phyloP scores from a whole-genome alignment of 2,329 filamentous ascomycete species.

The Sordariomycetes sp. region DNA sequence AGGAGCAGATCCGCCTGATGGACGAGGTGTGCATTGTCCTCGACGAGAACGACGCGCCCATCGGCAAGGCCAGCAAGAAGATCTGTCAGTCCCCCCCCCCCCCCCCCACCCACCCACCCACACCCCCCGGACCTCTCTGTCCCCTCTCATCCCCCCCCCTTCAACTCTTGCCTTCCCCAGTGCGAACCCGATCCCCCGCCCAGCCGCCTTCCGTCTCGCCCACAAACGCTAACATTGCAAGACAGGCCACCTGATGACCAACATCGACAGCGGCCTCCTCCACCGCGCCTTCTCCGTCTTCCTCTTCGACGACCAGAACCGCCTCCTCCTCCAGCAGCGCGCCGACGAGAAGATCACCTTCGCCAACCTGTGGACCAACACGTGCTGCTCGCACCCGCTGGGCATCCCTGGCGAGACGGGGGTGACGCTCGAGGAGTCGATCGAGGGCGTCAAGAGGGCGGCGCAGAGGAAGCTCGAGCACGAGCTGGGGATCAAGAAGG shows the following conservation, averaged over 20 bases:
- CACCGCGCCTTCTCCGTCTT: conserved; percentile 98
- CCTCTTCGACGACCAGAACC: conserved; percentile 89
- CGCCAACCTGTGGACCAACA: conserved; percentile 99
- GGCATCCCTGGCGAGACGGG: conserved; percentile 88
- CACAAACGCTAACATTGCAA: background rate
- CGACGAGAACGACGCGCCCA: conserved; percentile 81
- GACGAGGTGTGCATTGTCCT: conserved; percentile 97
- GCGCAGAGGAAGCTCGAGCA: conserved; percentile 90
- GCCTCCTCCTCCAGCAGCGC: conserved; percentile 87
- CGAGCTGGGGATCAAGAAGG: conserved; percentile 80
- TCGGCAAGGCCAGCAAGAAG: conserved; percentile 97
- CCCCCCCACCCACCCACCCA: background rate
- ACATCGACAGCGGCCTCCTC: conserved; percentile 90
- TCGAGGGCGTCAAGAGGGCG: conserved; percentile 79
- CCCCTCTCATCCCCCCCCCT: background rate
- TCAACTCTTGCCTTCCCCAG: too few relatives aligned
- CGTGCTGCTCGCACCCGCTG: conserved; percentile 95
- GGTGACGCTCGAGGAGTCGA: conserved; percentile 61
- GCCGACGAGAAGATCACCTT: conserved; percentile 97
- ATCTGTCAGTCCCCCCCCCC: conserved; percentile 52
- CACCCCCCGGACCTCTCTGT: background rate
- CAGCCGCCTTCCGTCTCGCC: background rate
- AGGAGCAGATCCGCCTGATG: conserved; percentile 96
- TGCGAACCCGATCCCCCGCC: background rate
- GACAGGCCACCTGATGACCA: conserved; percentile 92